Percentiles rank a stretch among this genome's conserved stretches.
phyloP scores from a whole-genome alignment of 179 eudicot species.

The Carnegiea gigantea region DNA sequence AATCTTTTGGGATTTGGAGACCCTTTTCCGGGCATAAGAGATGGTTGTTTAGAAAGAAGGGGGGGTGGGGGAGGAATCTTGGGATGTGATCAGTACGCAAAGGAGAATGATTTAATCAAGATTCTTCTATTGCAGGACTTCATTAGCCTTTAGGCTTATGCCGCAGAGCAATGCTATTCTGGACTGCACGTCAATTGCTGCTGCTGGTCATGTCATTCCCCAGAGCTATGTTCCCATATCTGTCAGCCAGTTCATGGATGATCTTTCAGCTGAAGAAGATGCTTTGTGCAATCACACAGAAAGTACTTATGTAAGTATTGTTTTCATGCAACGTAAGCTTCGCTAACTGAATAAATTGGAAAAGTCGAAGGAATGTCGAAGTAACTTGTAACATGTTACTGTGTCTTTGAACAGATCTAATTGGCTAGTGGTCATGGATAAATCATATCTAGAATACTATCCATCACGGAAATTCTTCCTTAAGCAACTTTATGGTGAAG shows the following conservation, averaged over 20 bases:
- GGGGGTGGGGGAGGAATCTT: not conserved
- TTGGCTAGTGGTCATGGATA: not conserved
- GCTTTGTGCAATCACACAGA: slow-evolving; percentile 51
- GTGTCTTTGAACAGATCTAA: not conserved
- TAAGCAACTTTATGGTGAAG: not conserved
- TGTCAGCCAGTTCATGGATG: slow-evolving; percentile 94
- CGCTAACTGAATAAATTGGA: no score
- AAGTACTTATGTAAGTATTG: slow-evolving; percentile 54
- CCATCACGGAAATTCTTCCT: not conserved
- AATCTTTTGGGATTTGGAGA: not conserved
- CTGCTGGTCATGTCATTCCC: slow-evolving; percentile 90
- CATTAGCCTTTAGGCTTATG: slow-evolving; percentile 78
- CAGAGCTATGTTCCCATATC: slow-evolving; percentile 76
- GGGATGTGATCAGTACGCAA: not conserved
- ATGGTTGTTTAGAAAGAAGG: not conserved
- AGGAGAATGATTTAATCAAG: not conserved
- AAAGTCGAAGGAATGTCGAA: no score
- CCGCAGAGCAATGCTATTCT: slow-evolving; percentile 79
- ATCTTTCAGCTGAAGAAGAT: slow-evolving; percentile 80
- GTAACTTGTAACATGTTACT: no score
- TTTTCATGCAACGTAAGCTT: slow-evolving; percentile 1
- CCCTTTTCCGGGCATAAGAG: not conserved
- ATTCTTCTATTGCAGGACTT: slow-evolving; percentile 53
- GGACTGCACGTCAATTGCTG: slow-evolving; percentile 68
- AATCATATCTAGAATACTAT: not conserved